Conservation (phyloP, 768 basidiomycete species). For the Hirschioporus abietinus region DNA sequence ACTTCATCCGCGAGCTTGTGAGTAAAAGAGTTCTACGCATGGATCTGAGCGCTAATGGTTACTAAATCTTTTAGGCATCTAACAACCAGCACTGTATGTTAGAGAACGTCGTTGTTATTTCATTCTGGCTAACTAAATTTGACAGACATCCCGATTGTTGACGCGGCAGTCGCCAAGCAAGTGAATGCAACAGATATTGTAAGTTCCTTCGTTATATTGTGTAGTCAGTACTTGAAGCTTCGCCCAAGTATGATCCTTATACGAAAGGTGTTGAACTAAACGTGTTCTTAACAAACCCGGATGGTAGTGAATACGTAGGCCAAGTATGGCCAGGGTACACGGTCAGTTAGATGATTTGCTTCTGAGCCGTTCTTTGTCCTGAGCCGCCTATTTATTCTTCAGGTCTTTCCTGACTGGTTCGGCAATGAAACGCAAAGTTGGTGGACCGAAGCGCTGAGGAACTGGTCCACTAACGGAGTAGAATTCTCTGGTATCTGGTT, state of each 20-base stretch:
- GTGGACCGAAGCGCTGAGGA: constrained; percentile 57
- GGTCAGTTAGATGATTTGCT: constrained; percentile 26
- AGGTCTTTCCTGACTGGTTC: constrained; percentile 64
- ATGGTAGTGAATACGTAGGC: constrained; percentile 67
- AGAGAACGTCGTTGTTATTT: background rate
- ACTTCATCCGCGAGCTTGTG: constrained; percentile 54
- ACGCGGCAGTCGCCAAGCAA: constrained; percentile 53
- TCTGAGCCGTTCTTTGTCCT: background rate
- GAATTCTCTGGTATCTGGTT: constrained; percentile 65
- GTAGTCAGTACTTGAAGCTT: constrained; percentile 6
- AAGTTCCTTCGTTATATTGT: constrained; percentile 21
- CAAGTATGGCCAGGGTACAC: constrained; percentile 61
- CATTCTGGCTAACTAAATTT: constrained; percentile 2
- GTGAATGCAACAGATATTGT: constrained; percentile 60
- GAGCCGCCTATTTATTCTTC: constrained; percentile 11
- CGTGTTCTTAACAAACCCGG: constrained; percentile 70
- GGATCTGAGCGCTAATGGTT: background rate
- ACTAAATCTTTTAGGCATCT: constrained; percentile 22
- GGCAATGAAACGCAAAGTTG: constrained; percentile 43
- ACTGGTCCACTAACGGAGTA: constrained; percentile 50
- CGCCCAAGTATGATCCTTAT: constrained; percentile 59
- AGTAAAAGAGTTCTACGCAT: constrained; percentile 16
- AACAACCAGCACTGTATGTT: constrained; percentile 46
- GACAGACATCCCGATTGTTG: constrained; percentile 65
- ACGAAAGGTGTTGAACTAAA: constrained; percentile 55